Evolutionary conservation across 176 grass and related monocot species (phyloP), one percentile per base, ranked within the genome.

Genomic region (Ampelocalamus luodianensis): DNA sequence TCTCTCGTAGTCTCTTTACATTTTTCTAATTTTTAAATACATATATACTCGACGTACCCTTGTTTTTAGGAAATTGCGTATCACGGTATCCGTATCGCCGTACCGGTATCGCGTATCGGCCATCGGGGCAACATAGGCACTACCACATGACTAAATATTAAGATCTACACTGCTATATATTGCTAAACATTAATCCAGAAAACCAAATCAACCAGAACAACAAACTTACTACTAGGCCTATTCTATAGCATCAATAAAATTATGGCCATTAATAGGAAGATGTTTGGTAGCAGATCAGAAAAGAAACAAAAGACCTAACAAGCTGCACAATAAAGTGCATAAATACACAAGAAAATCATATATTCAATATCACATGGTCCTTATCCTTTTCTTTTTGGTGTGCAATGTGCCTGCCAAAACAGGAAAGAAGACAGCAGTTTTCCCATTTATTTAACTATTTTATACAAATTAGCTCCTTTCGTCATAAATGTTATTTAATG

Each of bases 271-370:
- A 62, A 68, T 78, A 43, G 5, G 44, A 73, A 58, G 62, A 69
- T 39, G 14, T 75, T 61, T 64, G 14, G 37, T 45, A 44, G 17
- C 22, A 82, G 53, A 86, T 44, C 36, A 84, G 38, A 60, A 16
- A 39, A 18, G 39, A 84, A 63, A 66, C 24, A 77, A 0, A 76
- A 32, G 66, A 68, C 5, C 24, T 78, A 86, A 68, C 11, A 10
- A 67, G 39, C 72, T 49, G 29, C 17, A 66, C 6, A 49, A 68
- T 45, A 36, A 70, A 81, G 53, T 23, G 51, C 39, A 73, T 13
- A 78, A 65, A 20, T 51, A 86, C 54, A 82, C 51, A 58, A n/a
- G n/a, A 72, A 90, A 86, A 71, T 5, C 42, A 63, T 61, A 60
- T 12, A 53, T 50, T 74, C 29, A 29, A 38, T 2, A 38, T 46